Base-by-base conservation (phyloP, 352 stramenopile genomes). In the Globisporangium viniferum region DNA sequence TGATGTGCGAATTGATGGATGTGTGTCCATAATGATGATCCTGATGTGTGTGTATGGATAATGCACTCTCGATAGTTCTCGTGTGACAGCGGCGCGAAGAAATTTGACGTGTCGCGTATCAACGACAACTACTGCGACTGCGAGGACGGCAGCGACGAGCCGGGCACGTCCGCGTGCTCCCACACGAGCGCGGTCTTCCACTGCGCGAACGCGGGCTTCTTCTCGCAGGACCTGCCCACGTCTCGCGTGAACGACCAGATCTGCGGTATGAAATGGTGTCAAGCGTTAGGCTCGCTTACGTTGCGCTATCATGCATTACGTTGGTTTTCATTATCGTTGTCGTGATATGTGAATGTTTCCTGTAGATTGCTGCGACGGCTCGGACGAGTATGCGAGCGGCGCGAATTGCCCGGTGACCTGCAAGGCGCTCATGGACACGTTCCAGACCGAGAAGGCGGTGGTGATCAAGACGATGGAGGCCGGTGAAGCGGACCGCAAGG, bases 111-210 rank as follows among this genome's bases (percentile, higher is more conserved):
- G 20, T 66, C 67, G 24, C 69, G 71, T 27, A 72, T 97, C 12
- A 98, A 98, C 76, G 95, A 98, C 80, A 91, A 98, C 76, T 98
- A 97, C 73, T 98, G 95, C 75, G 95, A 98, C 80, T 98, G 94
- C 74, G 68, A 59, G 0, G 92, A 98, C 78, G 91, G 91, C 27
- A 90, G 70, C 24, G 93, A 98, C 77, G 93, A 98, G 73, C 86
- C 90, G 7, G 81, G 84, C 36, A 98, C 92, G 24, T 80, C 90
- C 20, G 92, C 92, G 9, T 98, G 93, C 68, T 90, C 82, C 46
- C 76, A 90, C 66, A 82, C 71, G 44, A 41, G 72, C 36, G 78
- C 69, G 5, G 59, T 72, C 10, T 96, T 95, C 67, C 80, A 83
- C 69, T 97, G 90, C 69, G 46, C 66, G 14, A 96, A 96, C 71